Evolutionary conservation across 2,329 filamentous ascomycete species (phyloP), one percentile per base, ranked within the genome.

Genomic region (Ramularia endophylla): DNA sequence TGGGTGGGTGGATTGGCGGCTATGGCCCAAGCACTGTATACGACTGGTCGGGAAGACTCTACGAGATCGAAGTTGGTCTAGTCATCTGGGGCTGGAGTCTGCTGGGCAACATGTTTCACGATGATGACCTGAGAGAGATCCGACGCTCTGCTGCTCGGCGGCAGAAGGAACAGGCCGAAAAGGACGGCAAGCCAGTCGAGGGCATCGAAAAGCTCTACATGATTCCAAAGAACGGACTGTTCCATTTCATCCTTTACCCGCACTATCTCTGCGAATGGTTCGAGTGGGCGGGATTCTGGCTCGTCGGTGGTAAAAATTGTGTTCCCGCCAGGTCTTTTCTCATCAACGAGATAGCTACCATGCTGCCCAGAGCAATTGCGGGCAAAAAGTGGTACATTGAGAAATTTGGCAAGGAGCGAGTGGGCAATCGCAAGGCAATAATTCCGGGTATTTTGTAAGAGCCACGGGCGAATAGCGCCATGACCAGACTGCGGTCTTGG

Each of bases 231-330:
- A 83, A 83, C 37, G 88, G 89, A 1, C 66, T 95, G 36, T 98
- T 97, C 66, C 73, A 75, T 51, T 83, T 81, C 56, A 77, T 95
- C 59, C 73, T 97, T 44, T 95, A 83, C 64, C 88, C 92, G 52
- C 92, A 98, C 63, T 98, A 95, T 64, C 72, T 94, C n/a, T 85
- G 83, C 60, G 92, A 98, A 68, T 98, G 92, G 92, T 63, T 95
- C 39, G 92, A 98, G 72, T 98, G 92, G 92, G 64, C 76, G 3
- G 92, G 92, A 0, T 98, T 88, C 63, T 88, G 83, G 71, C 76
- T 95, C 63, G 76, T 85, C 53, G 76, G 81, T 1, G 74, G 75
- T 0, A 76, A 71, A 67, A 65, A 68, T 4, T 87, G 82, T 58
- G 68, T 78, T 35, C 90, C 92, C 0, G 90, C 87, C 17, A 72